A percentile compares a stretch with the other conserved stretches of the same genome.
Conservation (phyloP, 352 stramenopile genomes). For the Phytophthora chlamydospora region DNA sequence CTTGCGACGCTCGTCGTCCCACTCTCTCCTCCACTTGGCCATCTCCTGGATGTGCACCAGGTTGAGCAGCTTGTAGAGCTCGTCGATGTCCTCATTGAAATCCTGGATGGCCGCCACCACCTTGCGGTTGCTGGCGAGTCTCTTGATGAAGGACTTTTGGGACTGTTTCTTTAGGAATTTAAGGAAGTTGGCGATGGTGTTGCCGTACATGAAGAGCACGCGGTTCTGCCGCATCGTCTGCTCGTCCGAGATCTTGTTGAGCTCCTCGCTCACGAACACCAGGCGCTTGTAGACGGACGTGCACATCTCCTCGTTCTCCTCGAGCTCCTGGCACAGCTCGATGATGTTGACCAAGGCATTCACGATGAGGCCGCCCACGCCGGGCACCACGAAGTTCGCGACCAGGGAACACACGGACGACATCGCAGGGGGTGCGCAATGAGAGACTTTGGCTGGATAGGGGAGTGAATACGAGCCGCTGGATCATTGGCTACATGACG, state of each 20-base stretch:
- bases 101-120: constrained; percentile 27
- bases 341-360: constrained; percentile 25
- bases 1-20: constrained; percentile 31
- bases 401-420: constrained; percentile 30
- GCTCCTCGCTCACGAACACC: constrained; percentile 32
- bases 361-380: constrained; percentile 29
- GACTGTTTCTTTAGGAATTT: constrained; percentile 33
- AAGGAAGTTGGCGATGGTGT: constrained; percentile 26
- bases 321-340: constrained; percentile 34
- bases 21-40: constrained; percentile 32
- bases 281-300: constrained; percentile 23
- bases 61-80: constrained; percentile 31
- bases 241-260: constrained; percentile 29
- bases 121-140: constrained; percentile 30
- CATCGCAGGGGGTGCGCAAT: constrained; percentile 12
- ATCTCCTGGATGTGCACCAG: constrained; percentile 32
- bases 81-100: constrained; percentile 37
- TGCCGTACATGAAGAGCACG: constrained; percentile 28
- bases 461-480: not conserved
- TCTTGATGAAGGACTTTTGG: constrained; percentile 31
- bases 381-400: constrained; percentile 27
- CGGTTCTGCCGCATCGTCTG: constrained; percentile 29
- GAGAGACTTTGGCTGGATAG: too few relatives aligned
- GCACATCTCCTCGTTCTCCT: constrained; percentile 41
- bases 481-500: constrained; percentile 5